These are phyloP conservation scores for Phyllosticta paracitricarpa DNA, from an alignment of 2,329 filamentous ascomycete species.

Conservation along the genomic window DNA sequence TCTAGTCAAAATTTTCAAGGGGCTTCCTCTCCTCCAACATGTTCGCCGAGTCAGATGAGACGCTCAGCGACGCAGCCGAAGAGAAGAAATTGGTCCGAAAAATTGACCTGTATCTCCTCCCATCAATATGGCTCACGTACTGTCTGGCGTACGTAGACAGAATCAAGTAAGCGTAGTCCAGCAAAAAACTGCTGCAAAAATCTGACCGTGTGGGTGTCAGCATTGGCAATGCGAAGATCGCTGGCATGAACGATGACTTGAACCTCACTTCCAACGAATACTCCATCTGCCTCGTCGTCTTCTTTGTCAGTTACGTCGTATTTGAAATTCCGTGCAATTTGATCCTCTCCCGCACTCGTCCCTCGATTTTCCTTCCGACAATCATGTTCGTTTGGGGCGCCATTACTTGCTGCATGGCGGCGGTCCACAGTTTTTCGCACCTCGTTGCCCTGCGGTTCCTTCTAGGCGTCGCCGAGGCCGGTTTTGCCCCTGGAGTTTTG, in stretches of 20 bases:
- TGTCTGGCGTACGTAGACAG: conserved; percentile 39
- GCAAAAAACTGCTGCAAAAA: neutral
- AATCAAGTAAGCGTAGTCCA: conserved; percentile 21
- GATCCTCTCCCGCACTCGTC: conserved; percentile 39
- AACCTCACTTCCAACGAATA: conserved; percentile 40
- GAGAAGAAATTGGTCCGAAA: conserved; percentile 37
- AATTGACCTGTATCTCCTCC: conserved; percentile 36
- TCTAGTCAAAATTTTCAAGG: neutral
- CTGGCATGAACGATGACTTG: conserved; percentile 40
- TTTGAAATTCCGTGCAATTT: conserved; percentile 47
- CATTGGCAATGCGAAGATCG: conserved; percentile 43
- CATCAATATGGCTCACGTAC: conserved; percentile 42
- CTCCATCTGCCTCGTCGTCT: conserved; percentile 42
- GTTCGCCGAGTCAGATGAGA: neutral
- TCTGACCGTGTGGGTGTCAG: conserved; percentile 15
- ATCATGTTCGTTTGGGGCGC: conserved; percentile 47
- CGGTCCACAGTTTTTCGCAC: conserved; percentile 37
- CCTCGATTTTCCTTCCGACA: conserved; percentile 39
- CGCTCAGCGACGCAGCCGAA: conserved; percentile 19
- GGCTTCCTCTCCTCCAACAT: neutral
- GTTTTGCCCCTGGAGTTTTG: conserved; percentile 46
- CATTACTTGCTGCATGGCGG: conserved; percentile 42
- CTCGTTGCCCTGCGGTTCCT: conserved; percentile 45
- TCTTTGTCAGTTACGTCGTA: conserved; percentile 44
- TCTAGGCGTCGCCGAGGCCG: conserved; percentile 46